Conservation (phyloP, 441 rosid species). For the Isatis lusitanica region DNA sequence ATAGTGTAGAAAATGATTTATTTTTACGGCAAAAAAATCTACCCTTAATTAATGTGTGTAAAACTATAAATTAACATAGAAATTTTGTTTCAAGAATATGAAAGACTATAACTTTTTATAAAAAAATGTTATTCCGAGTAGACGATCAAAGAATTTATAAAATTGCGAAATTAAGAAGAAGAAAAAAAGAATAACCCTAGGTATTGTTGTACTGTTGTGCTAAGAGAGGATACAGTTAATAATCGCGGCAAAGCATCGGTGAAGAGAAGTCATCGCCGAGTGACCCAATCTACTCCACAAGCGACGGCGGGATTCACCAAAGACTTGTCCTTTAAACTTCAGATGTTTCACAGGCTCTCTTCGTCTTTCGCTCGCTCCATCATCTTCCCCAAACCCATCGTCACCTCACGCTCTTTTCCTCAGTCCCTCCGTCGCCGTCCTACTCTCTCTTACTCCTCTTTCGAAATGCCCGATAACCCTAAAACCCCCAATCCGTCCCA, state of each 20-base stretch:
- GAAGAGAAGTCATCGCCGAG: neutral
- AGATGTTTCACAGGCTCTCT: conserved; percentile 60
- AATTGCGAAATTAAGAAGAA: neutral
- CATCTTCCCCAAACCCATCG: conserved; percentile 31
- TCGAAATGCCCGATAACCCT: conserved; percentile 48
- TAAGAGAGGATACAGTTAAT: neutral
- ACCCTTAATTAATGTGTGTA: no score
- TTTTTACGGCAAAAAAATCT: no score
- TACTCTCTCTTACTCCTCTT: conserved; percentile 36
- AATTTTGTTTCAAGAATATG: no score
- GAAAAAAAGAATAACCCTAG: neutral
- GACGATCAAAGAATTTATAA: neutral
- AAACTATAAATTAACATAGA: no score
- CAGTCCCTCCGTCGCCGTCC: conserved; percentile 18
- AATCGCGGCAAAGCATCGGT: conserved; percentile 9
- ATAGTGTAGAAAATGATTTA: no score
- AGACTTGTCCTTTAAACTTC: conserved; percentile 15
- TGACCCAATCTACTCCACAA: neutral
- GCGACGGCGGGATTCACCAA: neutral
- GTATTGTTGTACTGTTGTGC: neutral
- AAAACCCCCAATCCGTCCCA: conserved; percentile 37
- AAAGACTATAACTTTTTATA: no score
- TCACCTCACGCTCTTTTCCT: conserved; percentile 22
- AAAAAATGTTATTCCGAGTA: no score
- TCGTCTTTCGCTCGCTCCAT: conserved; percentile 43